Percentiles rank a stretch among this genome's conserved stretches.
These are phyloP conservation scores for Plectranthus barbatus DNA, from an alignment of 257 asterid genomes.

Conservation along the genomic window DNA sequence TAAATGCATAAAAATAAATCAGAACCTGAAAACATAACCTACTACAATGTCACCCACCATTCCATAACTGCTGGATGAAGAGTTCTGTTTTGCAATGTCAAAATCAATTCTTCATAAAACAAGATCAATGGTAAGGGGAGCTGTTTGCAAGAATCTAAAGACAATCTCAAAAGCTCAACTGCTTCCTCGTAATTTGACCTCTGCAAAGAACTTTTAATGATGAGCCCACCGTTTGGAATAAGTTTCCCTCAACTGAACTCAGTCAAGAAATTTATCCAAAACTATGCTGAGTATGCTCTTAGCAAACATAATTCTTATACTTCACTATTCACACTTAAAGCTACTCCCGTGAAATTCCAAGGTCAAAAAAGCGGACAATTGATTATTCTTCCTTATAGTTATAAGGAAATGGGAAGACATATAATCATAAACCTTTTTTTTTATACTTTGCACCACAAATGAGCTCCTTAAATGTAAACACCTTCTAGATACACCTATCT, in stretches of 20 bases:
- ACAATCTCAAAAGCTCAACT: conserved; percentile 66
- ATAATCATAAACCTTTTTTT: not conserved
- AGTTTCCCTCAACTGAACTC: not conserved
- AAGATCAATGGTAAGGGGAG: conserved; percentile 57
- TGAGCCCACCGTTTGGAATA: conserved; percentile 11
- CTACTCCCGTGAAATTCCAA: not conserved
- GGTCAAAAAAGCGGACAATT: not conserved
- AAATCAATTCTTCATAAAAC: conserved; percentile 70
- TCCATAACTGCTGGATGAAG: conserved; percentile 70
- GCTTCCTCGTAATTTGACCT: conserved; percentile 71
- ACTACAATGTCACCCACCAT: conserved; percentile 39
- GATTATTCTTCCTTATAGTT: not conserved
- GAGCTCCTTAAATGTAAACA: not conserved
- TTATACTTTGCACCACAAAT: not conserved
- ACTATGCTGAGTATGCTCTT: not conserved
- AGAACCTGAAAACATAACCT: not conserved
- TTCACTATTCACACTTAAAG: not conserved
- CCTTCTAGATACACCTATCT: not conserved
- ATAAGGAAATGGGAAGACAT: not conserved
- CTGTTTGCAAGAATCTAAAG: conserved; percentile 72
- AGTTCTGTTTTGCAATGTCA: conserved; percentile 39
- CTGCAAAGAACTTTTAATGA: conserved; percentile 29
- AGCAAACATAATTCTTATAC: not conserved
- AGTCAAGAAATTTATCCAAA: not conserved
- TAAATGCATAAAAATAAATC: not conserved